Evolutionary conservation across 768 basidiomycete species (phyloP).

Genomic region (Podaxis sp.): DNA sequence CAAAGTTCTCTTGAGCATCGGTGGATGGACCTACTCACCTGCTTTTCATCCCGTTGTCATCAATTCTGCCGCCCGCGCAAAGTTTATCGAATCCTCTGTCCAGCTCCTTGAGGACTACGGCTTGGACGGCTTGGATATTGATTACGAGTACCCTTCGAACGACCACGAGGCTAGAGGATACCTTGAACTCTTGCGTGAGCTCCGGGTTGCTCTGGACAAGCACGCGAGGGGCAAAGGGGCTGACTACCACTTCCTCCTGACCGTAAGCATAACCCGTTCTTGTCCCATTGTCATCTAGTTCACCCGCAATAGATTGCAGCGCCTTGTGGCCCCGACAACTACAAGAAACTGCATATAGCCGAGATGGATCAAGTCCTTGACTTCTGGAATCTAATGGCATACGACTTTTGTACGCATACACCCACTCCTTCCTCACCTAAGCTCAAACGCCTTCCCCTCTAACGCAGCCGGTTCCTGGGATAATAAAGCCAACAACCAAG

Average conservation of each 20-base stretch:
- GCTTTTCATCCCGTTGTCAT: constrained; percentile 82
- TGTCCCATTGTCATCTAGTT: background rate
- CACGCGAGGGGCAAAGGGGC: constrained; percentile 58
- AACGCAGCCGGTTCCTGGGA: constrained; percentile 74
- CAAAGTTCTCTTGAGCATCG: constrained; percentile 83
- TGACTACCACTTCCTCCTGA: constrained; percentile 65
- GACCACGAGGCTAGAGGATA: constrained; percentile 79
- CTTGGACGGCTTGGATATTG: constrained; percentile 86
- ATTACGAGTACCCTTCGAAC: constrained; percentile 90
- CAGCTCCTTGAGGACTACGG: constrained; percentile 87
- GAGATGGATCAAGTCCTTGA: constrained; percentile 89
- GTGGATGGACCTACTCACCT: constrained; percentile 93
- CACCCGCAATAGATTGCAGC: constrained; percentile 66
- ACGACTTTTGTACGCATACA: constrained; percentile 63
- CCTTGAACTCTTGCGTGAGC: constrained; percentile 71
- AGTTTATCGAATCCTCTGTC: constrained; percentile 80
- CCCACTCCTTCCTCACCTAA: background rate
- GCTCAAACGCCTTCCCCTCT: constrained; percentile 3
- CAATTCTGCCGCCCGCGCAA: constrained; percentile 52
- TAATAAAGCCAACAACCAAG: constrained; percentile 71
- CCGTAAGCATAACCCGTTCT: constrained; percentile 41
- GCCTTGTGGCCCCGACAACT: constrained; percentile 87
- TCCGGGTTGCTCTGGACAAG: constrained; percentile 70
- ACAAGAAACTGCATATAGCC: constrained; percentile 67
- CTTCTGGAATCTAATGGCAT: constrained; percentile 98